Conservation (phyloP, 345 rosid genomes). For the sweet orange (Citrus sinensis) region DVS_A1.0 CM039161.1:8990001-8990500, state of each 20-base stretch:
- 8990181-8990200: constrained; percentile 80
- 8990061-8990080: constrained; percentile 38
- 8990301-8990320: background rate
- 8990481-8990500: constrained; percentile 24
- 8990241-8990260: constrained; percentile 36
- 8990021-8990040: constrained; percentile 28
- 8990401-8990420: constrained; percentile 30
- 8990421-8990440: constrained; percentile 15
- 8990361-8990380: background rate
- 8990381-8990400: constrained; percentile 34
- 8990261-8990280: constrained; percentile 34
- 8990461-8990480: constrained; percentile 31
- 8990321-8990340: background rate
- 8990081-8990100: constrained; percentile 34
- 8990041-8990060: constrained; percentile 16
- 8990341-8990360: background rate
- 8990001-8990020: constrained; percentile 23
- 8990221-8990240: constrained; percentile 26
- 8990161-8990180: constrained; percentile 95
- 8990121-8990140: constrained; percentile 95
- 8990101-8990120: constrained; percentile 81
- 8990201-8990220: constrained; percentile 48
- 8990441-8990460: constrained; percentile 21
- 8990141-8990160: constrained; percentile 95
- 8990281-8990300: constrained; percentile 32